Evolutionary conservation across 805 yeast species (phyloP).

Genomic region (Teunomyces aglyptinius): DNA sequence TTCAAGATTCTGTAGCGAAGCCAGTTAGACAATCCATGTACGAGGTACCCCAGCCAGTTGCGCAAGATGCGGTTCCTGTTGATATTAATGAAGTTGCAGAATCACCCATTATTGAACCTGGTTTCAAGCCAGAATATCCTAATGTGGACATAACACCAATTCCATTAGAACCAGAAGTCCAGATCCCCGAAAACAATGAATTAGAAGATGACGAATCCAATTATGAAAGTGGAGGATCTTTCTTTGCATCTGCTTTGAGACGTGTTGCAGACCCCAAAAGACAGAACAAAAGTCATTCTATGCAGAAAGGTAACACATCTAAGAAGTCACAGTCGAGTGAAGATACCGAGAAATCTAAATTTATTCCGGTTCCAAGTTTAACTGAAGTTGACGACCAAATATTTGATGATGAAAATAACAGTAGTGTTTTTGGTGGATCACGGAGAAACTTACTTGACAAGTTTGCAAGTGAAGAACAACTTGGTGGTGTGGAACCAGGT

Average conservation of each 20-base stretch:
- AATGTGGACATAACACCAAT: not conserved
- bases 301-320: too few relatives aligned
- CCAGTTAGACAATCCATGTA: not conserved
- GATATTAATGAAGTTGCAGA: not conserved
- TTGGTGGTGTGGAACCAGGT: not conserved
- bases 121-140: not conserved
- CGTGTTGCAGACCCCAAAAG: slow-evolving; percentile 1
- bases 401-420: not conserved
- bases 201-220: not conserved
- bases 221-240: not conserved
- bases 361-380: slow-evolving; percentile 5
- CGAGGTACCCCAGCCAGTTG: not conserved
- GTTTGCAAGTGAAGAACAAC: not conserved
- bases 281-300: not conserved
- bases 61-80: not conserved
- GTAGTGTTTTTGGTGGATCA: not conserved
- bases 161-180: not conserved
- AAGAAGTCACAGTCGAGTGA: too few relatives aligned
- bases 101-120: not conserved
- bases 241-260: slow-evolving; percentile 1
- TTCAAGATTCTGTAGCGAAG: not conserved
- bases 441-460: not conserved
- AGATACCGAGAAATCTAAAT: not conserved
- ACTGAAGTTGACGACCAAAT: not conserved
- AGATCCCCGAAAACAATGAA: not conserved